Evolutionary conservation across 1,284 basidiomycete genomes (phyloP), one percentile per base, ranked within the genome.

Genomic region (Puccinia polysora): DNA sequence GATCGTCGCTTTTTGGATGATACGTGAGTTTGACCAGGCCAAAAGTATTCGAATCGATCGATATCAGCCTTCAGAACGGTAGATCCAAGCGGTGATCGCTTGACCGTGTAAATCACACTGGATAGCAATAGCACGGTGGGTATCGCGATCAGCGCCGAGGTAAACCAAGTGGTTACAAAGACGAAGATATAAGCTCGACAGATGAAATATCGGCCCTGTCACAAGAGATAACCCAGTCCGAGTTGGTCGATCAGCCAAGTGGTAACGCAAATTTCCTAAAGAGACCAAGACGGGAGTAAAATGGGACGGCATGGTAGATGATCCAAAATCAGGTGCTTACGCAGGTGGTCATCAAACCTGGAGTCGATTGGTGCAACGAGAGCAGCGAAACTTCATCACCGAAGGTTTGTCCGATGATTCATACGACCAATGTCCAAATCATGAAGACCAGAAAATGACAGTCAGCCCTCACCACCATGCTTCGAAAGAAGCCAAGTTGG

Each of bases 111-210:
- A 15, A 68, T 8, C 1, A 38, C 53, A 10, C 32, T 25, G 7
- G 38, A 32, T 0, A 68, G 53, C 8, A 68, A 28, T 8, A 68
- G 38, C 15, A 36, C 18, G 4, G 52, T 55, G 15, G 65, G 65
- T 25, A 68, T 18, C 12, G 65, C 40, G 36, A 68, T 43, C 50
- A 43, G 30, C n/a, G n/a, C 8, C 65, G 36, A 68, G 25, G 36
- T 36, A 10, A 68, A 25, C 65, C 65, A 68, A 3, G 65, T 53
- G 7, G 36, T 8, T 2, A 68, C 50, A 47, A 68, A 68, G 53
- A 68, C 47, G 23, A 55, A 68, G 52, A 68, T 68, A 40, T 68
- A 68, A 55, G 52, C 65, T 68, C 65, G 50, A 34, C 65, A 68
- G 34, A 68, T 68, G 53, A 68, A 68, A 30, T 40, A 68, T 12